phyloP scores from a whole-genome alignment of 139 green algal genomes.

The Closterium sp. region DNA sequence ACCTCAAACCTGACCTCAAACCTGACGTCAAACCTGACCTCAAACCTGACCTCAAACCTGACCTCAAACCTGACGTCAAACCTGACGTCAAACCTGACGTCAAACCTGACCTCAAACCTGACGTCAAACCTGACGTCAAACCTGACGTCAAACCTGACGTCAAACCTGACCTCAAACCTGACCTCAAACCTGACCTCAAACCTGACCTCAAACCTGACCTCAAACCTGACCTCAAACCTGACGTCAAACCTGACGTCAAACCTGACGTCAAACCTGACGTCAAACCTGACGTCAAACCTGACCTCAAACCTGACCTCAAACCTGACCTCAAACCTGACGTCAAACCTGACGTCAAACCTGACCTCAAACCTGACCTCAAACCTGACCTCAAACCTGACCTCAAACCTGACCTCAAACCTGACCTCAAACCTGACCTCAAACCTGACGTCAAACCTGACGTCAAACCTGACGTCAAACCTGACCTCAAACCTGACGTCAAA shows the following conservation, averaged over 20 bases:
- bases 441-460: slow-evolving; percentile 52
- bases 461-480: too few species aligned
- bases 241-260: too few species aligned
- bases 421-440: slow-evolving; percentile 92
- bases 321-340: too few species aligned
- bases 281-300: slow-evolving; percentile 91
- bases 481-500: too few species aligned
- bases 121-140: slow-evolving; percentile 81
- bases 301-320: too few species aligned
- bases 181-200: slow-evolving; percentile 62
- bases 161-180: too few species aligned
- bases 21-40: too few species aligned
- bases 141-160: too few species aligned
- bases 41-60: slow-evolving; percentile 71
- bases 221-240: too few species aligned
- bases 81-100: too few species aligned
- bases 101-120: slow-evolving; percentile 71
- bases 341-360: slow-evolving; percentile 71
- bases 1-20: slow-evolving; percentile 81
- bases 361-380: slow-evolving; percentile 81
- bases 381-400: too few species aligned
- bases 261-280: slow-evolving; percentile 53
- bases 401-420: neutral
- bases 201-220: slow-evolving; percentile 87
- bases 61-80: slow-evolving; percentile 81